Conservation (phyloP, 768 basidiomycete genomes). For the Hypholoma sublateritium region DNA sequence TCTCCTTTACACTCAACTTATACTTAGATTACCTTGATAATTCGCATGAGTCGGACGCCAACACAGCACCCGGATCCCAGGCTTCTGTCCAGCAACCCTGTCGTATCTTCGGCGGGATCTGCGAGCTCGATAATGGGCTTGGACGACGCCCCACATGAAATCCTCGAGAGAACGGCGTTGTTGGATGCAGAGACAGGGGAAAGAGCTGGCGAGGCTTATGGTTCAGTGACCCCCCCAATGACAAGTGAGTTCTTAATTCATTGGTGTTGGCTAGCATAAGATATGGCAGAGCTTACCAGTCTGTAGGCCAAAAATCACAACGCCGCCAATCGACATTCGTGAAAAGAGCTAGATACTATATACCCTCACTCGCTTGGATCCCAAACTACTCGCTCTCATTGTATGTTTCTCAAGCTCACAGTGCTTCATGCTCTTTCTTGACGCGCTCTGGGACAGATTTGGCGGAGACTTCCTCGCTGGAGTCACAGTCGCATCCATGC, state of each 20-base stretch:
- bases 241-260: slow-evolving; percentile 17
- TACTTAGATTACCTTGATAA: too few relatives aligned
- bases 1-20: too few relatives aligned
- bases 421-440: not conserved
- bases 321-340: slow-evolving; percentile 31
- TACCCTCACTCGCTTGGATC: slow-evolving; percentile 79
- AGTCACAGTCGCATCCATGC: slow-evolving; percentile 79
- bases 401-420: slow-evolving; percentile 42
- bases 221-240: slow-evolving; percentile 21
- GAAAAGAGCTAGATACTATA: slow-evolving; percentile 67
- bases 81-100: not conserved
- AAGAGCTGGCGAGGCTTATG: slow-evolving; percentile 21
- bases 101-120: slow-evolving; percentile 22
- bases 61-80: not conserved
- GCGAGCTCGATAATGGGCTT: slow-evolving; percentile 37
- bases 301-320: slow-evolving; percentile 12
- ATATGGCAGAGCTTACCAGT: not conserved
- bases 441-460: slow-evolving; percentile 24
- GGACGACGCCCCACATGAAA: slow-evolving; percentile 24
- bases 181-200: slow-evolving; percentile 27
- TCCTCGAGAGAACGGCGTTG: slow-evolving; percentile 33
- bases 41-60: too few relatives aligned
- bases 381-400: slow-evolving; percentile 69
- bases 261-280: not conserved
- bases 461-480: slow-evolving; percentile 77